phyloP scores from a whole-genome alignment of 192 early-diverging fungal species.

The Backusella psychrophila region DNA sequence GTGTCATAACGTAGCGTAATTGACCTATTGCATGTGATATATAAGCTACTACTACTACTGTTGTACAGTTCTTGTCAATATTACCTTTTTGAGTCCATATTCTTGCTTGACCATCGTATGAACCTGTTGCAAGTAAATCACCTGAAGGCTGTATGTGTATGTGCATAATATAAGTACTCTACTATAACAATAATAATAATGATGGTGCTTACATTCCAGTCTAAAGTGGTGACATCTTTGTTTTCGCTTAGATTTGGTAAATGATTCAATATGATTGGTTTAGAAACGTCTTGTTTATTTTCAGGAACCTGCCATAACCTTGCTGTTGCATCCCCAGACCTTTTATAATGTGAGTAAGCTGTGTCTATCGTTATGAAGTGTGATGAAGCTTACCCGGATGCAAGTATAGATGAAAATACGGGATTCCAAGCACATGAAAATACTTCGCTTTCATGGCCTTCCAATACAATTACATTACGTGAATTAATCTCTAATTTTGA shows the following conservation, averaged over 20 bases:
- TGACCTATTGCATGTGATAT: conserved; percentile 43
- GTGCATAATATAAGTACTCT: background rate
- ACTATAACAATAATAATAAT: background rate
- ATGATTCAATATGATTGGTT: conserved; percentile 59
- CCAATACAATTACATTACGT: conserved; percentile 54
- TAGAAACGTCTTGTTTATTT: conserved; percentile 39
- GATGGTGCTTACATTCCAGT: conserved; percentile 74
- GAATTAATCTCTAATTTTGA: conserved; percentile 33
- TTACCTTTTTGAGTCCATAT: conserved; percentile 73
- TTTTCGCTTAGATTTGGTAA: conserved; percentile 44
- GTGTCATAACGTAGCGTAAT: conserved; percentile 54
- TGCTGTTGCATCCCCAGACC: conserved; percentile 80
- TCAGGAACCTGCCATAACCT: conserved; percentile 82
- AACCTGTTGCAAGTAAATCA: conserved; percentile 77
- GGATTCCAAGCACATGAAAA: conserved; percentile 85
- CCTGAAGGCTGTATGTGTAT: conserved; percentile 70
- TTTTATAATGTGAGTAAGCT: conserved; percentile 13
- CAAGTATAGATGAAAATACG: conserved; percentile 56
- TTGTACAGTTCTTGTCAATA: background rate
- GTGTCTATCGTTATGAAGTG: too few relatives aligned
- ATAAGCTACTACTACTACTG: background rate
- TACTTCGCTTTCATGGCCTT: conserved; percentile 71
- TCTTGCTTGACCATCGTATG: conserved; percentile 81
- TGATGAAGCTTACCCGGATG: conserved; percentile 63
- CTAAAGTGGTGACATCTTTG: conserved; percentile 79